Conservation (phyloP, 2,329 filamentous ascomycete species). For the Diaporthe helianthi region DNA sequence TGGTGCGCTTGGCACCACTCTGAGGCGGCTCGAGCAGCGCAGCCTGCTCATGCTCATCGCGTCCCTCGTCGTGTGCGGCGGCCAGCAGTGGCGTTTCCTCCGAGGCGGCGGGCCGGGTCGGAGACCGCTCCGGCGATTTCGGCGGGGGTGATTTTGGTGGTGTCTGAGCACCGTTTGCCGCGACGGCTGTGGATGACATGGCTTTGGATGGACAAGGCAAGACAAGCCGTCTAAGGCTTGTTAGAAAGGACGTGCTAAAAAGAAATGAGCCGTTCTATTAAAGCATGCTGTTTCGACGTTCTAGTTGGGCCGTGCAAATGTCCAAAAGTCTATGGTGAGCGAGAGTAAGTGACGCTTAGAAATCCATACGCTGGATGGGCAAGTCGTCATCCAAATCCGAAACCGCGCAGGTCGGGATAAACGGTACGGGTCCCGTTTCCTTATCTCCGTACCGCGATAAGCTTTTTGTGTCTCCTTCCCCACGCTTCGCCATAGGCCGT, state of each 20-base stretch:
- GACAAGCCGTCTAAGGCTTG: background rate
- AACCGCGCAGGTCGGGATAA: slow-evolving; percentile 17
- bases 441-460: slow-evolving; percentile 32
- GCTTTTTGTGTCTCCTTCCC: background rate
- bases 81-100: slow-evolving; percentile 34
- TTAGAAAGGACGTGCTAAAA: background rate
- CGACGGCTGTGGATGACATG: slow-evolving; percentile 28
- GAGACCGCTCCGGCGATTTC: slow-evolving; percentile 14
- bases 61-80: slow-evolving; percentile 23
- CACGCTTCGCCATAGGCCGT: slow-evolving; percentile 29
- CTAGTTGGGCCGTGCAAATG: background rate
- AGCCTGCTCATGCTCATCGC: slow-evolving; percentile 36
- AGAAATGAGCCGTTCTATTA: background rate
- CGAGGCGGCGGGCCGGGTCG: slow-evolving; percentile 12
- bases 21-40: slow-evolving; percentile 37
- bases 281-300: background rate
- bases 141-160: slow-evolving; percentile 21
- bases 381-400: slow-evolving; percentile 28
- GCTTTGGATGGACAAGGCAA: background rate
- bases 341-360: slow-evolving; percentile 30
- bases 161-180: slow-evolving; percentile 27
- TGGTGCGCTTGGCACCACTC: slow-evolving; percentile 29
- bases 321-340: slow-evolving; percentile 3
- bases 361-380: slow-evolving; percentile 13
- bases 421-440: slow-evolving; percentile 2